These are phyloP conservation scores for Sporothrix mexicana DNA, from an alignment of 2,329 filamentous ascomycete genomes.

Conservation along the genomic window DNA sequence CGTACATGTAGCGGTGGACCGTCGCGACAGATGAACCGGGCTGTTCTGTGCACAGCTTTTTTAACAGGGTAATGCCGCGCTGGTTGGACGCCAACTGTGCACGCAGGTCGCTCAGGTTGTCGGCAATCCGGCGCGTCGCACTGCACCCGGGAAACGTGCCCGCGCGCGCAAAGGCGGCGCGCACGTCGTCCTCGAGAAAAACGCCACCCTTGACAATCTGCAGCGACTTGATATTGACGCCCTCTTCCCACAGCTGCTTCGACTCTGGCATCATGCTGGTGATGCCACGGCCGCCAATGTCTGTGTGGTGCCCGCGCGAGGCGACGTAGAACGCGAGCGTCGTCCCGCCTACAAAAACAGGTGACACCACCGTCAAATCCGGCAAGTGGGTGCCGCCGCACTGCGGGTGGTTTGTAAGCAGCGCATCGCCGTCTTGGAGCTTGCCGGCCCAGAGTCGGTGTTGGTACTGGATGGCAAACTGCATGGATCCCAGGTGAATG, in stretches of 20 bases:
- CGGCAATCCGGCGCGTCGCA: constrained; percentile 51
- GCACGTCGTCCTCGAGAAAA: constrained; percentile 72
- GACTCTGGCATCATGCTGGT: constrained; percentile 53
- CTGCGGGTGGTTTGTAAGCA: constrained; percentile 78
- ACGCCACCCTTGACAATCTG: constrained; percentile 46
- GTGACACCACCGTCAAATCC: constrained; percentile 85
- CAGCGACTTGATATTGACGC: constrained; percentile 48
- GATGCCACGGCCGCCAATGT: constrained; percentile 81
- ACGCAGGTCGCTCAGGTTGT: constrained; percentile 77
- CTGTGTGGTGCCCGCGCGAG: constrained; percentile 79
- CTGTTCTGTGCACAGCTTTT: not conserved
- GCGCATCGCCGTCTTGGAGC: constrained; percentile 77
- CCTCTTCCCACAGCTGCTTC: constrained; percentile 52
- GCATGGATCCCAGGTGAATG: constrained; percentile 82
- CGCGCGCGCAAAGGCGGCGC: constrained; percentile 51
- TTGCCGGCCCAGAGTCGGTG: constrained; percentile 80
- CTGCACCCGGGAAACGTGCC: constrained; percentile 47
- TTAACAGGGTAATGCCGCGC: constrained; percentile 74
- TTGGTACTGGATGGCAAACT: constrained; percentile 77
- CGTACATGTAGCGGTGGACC: constrained; percentile 76
- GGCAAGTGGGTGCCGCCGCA: constrained; percentile 69
- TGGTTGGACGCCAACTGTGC: constrained; percentile 78
- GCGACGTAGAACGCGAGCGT: constrained; percentile 85
- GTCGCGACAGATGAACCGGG: constrained; percentile 70
- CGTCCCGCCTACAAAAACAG: constrained; percentile 71